Conservation (phyloP, 2,329 filamentous ascomycete species). For the Xylariaceae sp. region DNA sequence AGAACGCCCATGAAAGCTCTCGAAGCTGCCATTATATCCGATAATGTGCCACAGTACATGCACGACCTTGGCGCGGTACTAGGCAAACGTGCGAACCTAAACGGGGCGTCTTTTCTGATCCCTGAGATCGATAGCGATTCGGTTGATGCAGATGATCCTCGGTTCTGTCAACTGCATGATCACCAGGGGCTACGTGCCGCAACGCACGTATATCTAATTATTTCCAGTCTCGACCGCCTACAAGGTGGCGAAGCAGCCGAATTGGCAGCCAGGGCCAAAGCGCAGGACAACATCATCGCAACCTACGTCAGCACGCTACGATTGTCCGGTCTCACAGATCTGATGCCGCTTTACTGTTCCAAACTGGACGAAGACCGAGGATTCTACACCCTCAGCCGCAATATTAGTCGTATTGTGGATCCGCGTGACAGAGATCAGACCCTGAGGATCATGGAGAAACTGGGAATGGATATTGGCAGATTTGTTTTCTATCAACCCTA, state of each 20-base stretch:
- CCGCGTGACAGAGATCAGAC: constrained; percentile 61
- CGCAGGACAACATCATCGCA: constrained; percentile 71
- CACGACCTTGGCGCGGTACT: constrained; percentile 55
- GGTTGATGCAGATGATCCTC: constrained; percentile 37
- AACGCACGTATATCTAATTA: constrained; percentile 61
- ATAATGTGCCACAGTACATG: constrained; percentile 54
- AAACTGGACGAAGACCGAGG: constrained; percentile 63
- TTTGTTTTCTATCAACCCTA: constrained; percentile 68
- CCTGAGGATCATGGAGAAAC: constrained; percentile 70
- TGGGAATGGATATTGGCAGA: constrained; percentile 66
- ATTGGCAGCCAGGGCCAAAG: constrained; percentile 36
- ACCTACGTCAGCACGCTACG: constrained; percentile 79
- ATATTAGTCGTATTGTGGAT: constrained; percentile 70
- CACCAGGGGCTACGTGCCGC: constrained; percentile 64
- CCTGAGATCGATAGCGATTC: constrained; percentile 33
- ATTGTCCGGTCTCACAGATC: constrained; percentile 65
- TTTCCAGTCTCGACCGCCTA: constrained; percentile 63
- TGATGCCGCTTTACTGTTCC: constrained; percentile 85
- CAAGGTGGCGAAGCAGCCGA: constrained; percentile 37
- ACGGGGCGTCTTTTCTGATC: constrained; percentile 40
- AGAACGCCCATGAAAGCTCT: constrained; percentile 67
- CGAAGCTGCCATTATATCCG: constrained; percentile 69
- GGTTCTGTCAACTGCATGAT: constrained; percentile 53
- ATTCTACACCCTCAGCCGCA: constrained; percentile 69
- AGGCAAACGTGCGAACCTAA: constrained; percentile 44